Evolutionary conservation across 2,329 filamentous ascomycete species (phyloP).

Genomic region (Penicillium sp.): DNA sequence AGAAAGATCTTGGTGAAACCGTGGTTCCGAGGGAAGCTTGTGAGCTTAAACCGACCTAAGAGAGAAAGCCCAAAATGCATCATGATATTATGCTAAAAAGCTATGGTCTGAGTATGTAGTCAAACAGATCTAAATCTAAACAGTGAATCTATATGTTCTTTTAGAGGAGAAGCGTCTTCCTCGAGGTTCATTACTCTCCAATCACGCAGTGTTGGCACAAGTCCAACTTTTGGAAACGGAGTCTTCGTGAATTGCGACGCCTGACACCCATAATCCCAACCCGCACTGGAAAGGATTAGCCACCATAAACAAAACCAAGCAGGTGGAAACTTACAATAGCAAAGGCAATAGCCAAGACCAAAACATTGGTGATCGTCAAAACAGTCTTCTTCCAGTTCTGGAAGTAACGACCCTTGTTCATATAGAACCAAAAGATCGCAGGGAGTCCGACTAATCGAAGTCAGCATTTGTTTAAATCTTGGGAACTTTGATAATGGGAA

Average conservation of each 20-base stretch:
- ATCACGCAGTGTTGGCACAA: slow-evolving; percentile 28
- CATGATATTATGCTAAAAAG: not conserved
- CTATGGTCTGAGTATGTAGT: not conserved
- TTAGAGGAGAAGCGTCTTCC: not conserved
- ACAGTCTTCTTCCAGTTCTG: slow-evolving; percentile 30
- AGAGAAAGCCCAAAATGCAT: not conserved
- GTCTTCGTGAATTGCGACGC: slow-evolving; percentile 30
- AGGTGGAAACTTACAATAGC: slow-evolving; percentile 23
- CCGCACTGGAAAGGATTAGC: slow-evolving; percentile 24
- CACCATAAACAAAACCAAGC: not conserved
- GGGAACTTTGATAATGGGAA: not conserved
- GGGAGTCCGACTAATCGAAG: slow-evolving; percentile 38
- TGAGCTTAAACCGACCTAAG: not conserved
- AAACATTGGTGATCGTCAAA: slow-evolving; percentile 28
- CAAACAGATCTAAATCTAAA: not conserved
- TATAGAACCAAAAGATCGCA: slow-evolving; percentile 38
- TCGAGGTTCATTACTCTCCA: not conserved
- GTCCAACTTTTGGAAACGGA: slow-evolving; percentile 25
- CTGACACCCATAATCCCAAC: slow-evolving; percentile 30
- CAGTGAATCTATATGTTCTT: not conserved
- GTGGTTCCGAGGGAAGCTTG: not conserved
- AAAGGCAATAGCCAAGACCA: slow-evolving; percentile 22
- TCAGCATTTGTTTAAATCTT: slow-evolving; percentile 7
- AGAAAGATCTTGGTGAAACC: not conserved
- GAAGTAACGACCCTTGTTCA: slow-evolving; percentile 36